Evolutionary conservation across 208 protist species (phyloP).

Genomic region (Trypanosoma caninum): DNA sequence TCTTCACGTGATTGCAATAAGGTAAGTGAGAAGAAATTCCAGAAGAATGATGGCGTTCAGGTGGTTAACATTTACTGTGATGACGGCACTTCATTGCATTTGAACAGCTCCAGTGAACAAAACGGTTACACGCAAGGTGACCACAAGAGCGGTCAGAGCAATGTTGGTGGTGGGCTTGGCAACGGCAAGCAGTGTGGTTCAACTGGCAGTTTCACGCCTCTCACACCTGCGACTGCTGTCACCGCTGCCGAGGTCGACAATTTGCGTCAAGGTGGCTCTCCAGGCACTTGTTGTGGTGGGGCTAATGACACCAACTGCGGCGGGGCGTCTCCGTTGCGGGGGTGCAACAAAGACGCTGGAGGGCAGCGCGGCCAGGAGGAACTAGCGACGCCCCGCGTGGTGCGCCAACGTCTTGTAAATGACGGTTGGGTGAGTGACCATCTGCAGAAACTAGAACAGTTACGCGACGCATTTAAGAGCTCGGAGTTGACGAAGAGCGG

Average conservation of each 20-base stretch:
- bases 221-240: no score
- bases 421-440: conserved; percentile 27
- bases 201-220: no score
- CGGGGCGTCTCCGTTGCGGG: no score
- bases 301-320: no score
- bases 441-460: conserved; percentile 27
- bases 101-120: not conserved
- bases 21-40: not conserved
- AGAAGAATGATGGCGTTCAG: not conserved
- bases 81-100: not conserved
- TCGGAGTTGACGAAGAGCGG: conserved; percentile 18
- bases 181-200: no score
- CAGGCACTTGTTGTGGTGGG: no score
- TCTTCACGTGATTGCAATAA: not conserved
- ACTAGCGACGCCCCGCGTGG: conserved; percentile 5
- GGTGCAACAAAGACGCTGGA: no score
- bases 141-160: no score
- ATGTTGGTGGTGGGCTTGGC: no score
- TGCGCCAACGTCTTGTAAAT: conserved; percentile 6
- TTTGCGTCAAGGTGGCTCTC: no score
- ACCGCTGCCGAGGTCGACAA: no score
- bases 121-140: no score
- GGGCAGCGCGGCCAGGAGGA: not conserved
- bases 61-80: not conserved
- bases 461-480: conserved; percentile 30